A percentile compares a stretch with the other conserved stretches of the same genome.
phyloP scores from a whole-genome alignment of 768 basidiomycete species.

The Leccinum variicolor region DNA sequence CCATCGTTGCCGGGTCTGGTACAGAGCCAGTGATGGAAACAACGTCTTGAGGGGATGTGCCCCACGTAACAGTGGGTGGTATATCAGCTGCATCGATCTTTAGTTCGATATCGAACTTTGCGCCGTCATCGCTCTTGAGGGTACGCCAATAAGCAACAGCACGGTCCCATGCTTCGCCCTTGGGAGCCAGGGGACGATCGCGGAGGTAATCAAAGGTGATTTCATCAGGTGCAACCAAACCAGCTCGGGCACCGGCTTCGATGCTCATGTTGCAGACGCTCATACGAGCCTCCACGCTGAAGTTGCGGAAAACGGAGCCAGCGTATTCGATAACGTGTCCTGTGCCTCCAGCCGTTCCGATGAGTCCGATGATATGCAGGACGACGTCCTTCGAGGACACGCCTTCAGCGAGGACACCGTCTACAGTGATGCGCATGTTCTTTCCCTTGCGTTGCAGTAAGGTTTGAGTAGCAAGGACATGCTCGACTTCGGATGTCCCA shows the following conservation, averaged over 20 bases:
- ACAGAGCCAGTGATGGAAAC: slow-evolving; percentile 79
- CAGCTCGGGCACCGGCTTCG: slow-evolving; percentile 89
- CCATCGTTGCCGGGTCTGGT: slow-evolving; percentile 70
- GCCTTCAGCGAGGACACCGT: slow-evolving; percentile 76
- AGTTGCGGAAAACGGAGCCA: slow-evolving; percentile 80
- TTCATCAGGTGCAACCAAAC: slow-evolving; percentile 90
- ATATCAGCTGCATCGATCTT: slow-evolving; percentile 81
- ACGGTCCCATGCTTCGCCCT: slow-evolving; percentile 80
- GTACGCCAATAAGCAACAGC: slow-evolving; percentile 86
- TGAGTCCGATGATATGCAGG: slow-evolving; percentile 84
- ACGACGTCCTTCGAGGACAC: slow-evolving; percentile 90
- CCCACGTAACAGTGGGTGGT: slow-evolving; percentile 90
- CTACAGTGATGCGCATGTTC: slow-evolving; percentile 90
- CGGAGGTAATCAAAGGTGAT: slow-evolving; percentile 82
- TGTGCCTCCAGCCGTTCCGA: slow-evolving; percentile 92
- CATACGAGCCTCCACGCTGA: slow-evolving; percentile 91
- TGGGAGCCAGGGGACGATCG: slow-evolving; percentile 76
- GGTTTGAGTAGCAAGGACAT: slow-evolving; percentile 90
- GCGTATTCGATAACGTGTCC: slow-evolving; percentile 91
- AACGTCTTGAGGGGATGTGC: slow-evolving; percentile 88
- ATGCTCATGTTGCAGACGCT: slow-evolving; percentile 95
- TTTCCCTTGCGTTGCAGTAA: slow-evolving; percentile 83
- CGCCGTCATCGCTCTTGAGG: slow-evolving; percentile 74
- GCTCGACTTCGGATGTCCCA: slow-evolving; percentile 92
- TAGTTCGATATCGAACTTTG: slow-evolving; percentile 81